phyloP scores from a whole-genome alignment of 2,329 filamentous ascomycete genomes.

The Colletotrichum acutatum region DNA sequence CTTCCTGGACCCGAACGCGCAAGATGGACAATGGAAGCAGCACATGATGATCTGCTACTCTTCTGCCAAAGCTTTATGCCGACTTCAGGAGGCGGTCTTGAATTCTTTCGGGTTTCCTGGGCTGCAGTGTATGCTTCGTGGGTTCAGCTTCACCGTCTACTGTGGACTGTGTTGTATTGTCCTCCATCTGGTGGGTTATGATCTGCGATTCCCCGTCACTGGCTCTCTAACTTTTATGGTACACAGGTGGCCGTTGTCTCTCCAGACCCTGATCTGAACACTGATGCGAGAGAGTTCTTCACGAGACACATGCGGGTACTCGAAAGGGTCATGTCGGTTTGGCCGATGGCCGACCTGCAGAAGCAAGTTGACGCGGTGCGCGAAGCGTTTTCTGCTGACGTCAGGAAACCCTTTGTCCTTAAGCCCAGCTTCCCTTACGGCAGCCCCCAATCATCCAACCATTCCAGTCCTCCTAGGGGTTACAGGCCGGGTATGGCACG shows the following conservation, averaged over 20 bases:
- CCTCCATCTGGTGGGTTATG: constrained; percentile 82
- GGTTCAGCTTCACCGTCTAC: constrained; percentile 97
- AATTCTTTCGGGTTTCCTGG: constrained; percentile 82
- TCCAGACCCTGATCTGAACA: constrained; percentile 87
- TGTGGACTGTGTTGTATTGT: constrained; percentile 91
- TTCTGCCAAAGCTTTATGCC: constrained; percentile 86
- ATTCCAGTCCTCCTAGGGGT: constrained; percentile 70
- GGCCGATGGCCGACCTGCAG: constrained; percentile 91
- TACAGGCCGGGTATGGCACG: constrained; percentile 60
- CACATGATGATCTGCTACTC: constrained; percentile 89
- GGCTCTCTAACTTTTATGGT: constrained; percentile 7
- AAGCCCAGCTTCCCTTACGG: constrained; percentile 90
- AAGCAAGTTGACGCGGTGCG: constrained; percentile 89
- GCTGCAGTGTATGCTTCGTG: constrained; percentile 90
- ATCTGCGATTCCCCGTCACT: neutral
- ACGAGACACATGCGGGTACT: constrained; percentile 93
- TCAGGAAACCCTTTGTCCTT: constrained; percentile 85
- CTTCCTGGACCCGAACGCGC: constrained; percentile 76
- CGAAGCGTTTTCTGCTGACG: constrained; percentile 90
- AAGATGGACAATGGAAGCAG: constrained; percentile 83
- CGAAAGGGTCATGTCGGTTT: constrained; percentile 83
- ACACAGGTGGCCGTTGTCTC: constrained; percentile 88
- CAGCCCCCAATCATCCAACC: constrained; percentile 74
- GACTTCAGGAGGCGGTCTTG: constrained; percentile 85
- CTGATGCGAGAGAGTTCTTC: constrained; percentile 88